A percentile compares a stretch with the other conserved stretches of the same genome.
Conservation (phyloP, 768 basidiomycete genomes). For the Suillus bovinus region DNA sequence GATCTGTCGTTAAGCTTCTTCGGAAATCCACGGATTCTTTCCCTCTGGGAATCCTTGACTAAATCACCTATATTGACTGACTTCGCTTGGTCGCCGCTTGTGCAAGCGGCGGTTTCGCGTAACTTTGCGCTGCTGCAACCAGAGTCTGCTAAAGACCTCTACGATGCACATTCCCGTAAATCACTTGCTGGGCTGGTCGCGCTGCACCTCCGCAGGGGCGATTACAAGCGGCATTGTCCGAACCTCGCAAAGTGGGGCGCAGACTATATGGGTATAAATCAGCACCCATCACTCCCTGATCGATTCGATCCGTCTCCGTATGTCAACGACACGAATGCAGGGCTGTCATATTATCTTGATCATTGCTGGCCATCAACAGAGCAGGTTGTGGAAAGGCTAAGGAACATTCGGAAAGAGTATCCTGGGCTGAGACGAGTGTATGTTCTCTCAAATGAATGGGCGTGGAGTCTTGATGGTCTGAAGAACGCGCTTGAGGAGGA, state of each 20-base stretch:
- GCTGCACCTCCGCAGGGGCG: constrained; percentile 56
- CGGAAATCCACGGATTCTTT: constrained; percentile 40
- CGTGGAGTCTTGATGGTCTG: constrained; percentile 42
- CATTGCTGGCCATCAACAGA: constrained; percentile 45
- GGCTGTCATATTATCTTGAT: constrained; percentile 36
- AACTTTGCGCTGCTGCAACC: constrained; percentile 46
- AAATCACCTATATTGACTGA: constrained; percentile 48
- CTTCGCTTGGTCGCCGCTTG: constrained; percentile 58
- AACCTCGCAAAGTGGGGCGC: constrained; percentile 47
- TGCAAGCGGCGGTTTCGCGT: constrained; percentile 49
- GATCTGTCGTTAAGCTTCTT: constrained; percentile 41
- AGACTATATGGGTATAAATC: constrained; percentile 52
- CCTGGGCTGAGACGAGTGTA: constrained; percentile 39
- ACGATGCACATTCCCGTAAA: constrained; percentile 17
- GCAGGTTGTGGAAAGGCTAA: constrained; percentile 43
- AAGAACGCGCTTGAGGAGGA: constrained; percentile 39
- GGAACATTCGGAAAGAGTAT: constrained; percentile 35
- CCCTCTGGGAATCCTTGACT: constrained; percentile 43
- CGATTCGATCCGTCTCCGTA: constrained; percentile 35
- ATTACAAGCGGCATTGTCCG: constrained; percentile 55
- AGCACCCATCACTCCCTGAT: constrained; percentile 41
- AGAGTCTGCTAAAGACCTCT: constrained; percentile 25
- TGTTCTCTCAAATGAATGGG: constrained; percentile 54
- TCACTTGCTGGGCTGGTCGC: constrained; percentile 49
- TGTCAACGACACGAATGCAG: constrained; percentile 13